phyloP scores from a whole-genome alignment of 306 rosid genomes.

The Dicorynia guianensis region DNA sequence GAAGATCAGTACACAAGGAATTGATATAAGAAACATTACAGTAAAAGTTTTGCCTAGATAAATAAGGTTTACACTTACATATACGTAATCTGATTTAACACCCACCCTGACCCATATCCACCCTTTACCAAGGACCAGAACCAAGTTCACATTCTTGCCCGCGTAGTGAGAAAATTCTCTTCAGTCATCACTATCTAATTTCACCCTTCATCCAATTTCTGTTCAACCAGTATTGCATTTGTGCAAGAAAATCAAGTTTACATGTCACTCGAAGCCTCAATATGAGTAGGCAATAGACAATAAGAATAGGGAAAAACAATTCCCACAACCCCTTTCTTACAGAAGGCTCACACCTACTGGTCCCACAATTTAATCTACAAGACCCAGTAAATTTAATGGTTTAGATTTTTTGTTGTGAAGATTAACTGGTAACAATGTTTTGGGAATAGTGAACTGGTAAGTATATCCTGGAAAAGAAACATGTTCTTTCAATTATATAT shows the following conservation, averaged over 20 bases:
- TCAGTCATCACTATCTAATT: background rate
- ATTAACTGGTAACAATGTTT: too few relatives aligned
- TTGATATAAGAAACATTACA: background rate
- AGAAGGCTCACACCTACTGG: too few relatives aligned
- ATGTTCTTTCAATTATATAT: background rate
- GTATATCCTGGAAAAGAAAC: background rate
- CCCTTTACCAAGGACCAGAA: slow-evolving; percentile 6
- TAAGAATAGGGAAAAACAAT: too few relatives aligned
- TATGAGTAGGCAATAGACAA: background rate
- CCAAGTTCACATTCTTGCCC: background rate
- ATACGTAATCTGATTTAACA: background rate
- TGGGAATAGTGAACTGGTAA: too few relatives aligned
- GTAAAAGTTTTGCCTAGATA: background rate
- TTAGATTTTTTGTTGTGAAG: too few relatives aligned
- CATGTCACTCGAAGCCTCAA: slow-evolving; percentile 12
- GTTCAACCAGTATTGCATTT: background rate
- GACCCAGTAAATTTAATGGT: too few relatives aligned
- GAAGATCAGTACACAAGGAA: background rate
- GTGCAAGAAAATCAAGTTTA: background rate
- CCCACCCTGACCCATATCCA: slow-evolving; percentile 7
- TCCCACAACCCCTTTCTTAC: too few relatives aligned
- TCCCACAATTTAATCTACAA: too few relatives aligned
- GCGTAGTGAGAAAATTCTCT: background rate
- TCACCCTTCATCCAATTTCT: background rate
- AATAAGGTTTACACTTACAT: slow-evolving; percentile 9